Evolutionary conservation across 192 early-diverging fungal genomes (phyloP).

Genomic region (Podila epigama): DNA sequence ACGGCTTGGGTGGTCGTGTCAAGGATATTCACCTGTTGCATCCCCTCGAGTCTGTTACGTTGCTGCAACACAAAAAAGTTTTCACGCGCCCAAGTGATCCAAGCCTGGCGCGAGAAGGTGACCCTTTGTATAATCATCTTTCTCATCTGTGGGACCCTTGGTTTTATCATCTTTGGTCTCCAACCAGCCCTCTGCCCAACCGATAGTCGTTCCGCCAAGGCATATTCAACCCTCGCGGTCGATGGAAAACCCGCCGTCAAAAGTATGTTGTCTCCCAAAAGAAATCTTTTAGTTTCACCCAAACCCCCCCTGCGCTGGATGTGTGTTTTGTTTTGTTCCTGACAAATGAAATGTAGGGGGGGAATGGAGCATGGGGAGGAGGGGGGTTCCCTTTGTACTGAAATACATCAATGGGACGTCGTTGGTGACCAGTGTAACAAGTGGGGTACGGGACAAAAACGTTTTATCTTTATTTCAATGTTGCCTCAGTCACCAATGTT

Average conservation of each 20-base stretch:
- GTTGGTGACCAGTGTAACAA: no score
- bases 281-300: not conserved
- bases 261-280: constrained; percentile 7
- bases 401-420: no score
- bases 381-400: no score
- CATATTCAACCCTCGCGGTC: not conserved
- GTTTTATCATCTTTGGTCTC: constrained; percentile 61
- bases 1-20: constrained; percentile 53
- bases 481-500: no score
- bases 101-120: constrained; percentile 69
- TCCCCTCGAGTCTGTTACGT: constrained; percentile 52
- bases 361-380: no score
- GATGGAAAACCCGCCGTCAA: not conserved
- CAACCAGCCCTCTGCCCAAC: constrained; percentile 40
- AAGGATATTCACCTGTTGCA: constrained; percentile 55
- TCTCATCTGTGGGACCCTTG: constrained; percentile 43
- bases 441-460: no score
- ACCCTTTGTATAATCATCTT: constrained; percentile 54
- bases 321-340: no score
- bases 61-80: constrained; percentile 50
- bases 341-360: no score
- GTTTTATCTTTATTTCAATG: no score
- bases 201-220: not conserved
- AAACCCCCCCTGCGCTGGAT: no score
- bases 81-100: constrained; percentile 45